These are phyloP conservation scores for Paragyromitra xinjiangensis DNA, from an alignment of 495 filamentous ascomycete species.

Conservation along the genomic window DNA sequence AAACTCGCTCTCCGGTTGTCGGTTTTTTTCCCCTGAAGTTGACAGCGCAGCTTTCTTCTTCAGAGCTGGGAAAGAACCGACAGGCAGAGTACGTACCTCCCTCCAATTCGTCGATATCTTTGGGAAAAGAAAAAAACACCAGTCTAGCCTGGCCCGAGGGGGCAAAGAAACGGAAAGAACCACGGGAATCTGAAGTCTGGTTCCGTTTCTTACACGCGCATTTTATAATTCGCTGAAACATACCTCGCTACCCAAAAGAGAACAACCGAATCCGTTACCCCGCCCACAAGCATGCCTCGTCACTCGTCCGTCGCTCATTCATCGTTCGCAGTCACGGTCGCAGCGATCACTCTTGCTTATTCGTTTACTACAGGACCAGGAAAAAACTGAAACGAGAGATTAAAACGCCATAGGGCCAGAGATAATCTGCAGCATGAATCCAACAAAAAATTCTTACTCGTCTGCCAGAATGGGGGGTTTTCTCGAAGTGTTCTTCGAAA, in stretches of 20 bases:
- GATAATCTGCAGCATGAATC: not conserved
- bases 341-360: slow-evolving; percentile 7
- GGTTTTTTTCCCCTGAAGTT: not conserved
- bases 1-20: slow-evolving; percentile 5
- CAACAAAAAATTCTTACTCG: slow-evolving; percentile 6
- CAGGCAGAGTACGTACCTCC: slow-evolving; percentile 5
- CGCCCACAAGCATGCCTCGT: slow-evolving; percentile 17
- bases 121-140: slow-evolving; percentile 17
- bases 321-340: not conserved
- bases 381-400: slow-evolving; percentile 24
- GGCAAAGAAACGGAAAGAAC: slow-evolving; percentile 3
- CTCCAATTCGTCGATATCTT: slow-evolving; percentile 13
- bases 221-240: slow-evolving; percentile 33
- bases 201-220: slow-evolving; percentile 10
- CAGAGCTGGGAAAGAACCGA: not conserved
- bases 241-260: slow-evolving; percentile 10
- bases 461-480: slow-evolving; percentile 14
- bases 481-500: slow-evolving; percentile 33
- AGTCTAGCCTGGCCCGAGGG: slow-evolving; percentile 14
- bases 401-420: slow-evolving; percentile 19
- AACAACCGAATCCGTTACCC: slow-evolving; percentile 25
- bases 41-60: not conserved
- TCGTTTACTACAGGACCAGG: slow-evolving; percentile 3
- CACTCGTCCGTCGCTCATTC: slow-evolving; percentile 24
- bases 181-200: slow-evolving; percentile 5